phyloP scores from a whole-genome alignment of 2,329 filamentous ascomycete genomes.

The Alternaria rosae region DNA sequence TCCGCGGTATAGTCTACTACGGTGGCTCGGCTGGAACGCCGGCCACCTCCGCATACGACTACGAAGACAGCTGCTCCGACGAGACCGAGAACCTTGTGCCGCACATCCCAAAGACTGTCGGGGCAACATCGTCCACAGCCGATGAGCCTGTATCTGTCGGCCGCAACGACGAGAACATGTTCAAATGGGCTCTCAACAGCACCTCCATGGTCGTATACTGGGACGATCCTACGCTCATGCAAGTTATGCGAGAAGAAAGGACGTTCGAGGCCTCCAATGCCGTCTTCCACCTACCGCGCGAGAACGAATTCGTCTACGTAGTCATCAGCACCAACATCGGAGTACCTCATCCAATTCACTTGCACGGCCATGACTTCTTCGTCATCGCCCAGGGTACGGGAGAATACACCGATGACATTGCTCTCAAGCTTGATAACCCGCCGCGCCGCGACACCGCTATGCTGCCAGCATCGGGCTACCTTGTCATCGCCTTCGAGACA shows the following conservation, averaged over 20 bases:
- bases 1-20: slow-evolving; percentile 51
- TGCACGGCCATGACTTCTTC: slow-evolving; percentile 46
- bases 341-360: slow-evolving; percentile 44
- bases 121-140: slow-evolving; percentile 13
- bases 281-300: slow-evolving; percentile 31
- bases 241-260: slow-evolving; percentile 44
- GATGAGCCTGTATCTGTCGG: slow-evolving; percentile 42
- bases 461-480: slow-evolving; percentile 39
- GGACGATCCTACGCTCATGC: slow-evolving; percentile 49
- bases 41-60: slow-evolving; percentile 43
- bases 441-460: slow-evolving; percentile 44
- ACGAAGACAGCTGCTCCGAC: slow-evolving; percentile 48
- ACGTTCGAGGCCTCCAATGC: slow-evolving; percentile 43
- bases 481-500: slow-evolving; percentile 46
- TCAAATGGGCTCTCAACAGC: slow-evolving; percentile 53
- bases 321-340: slow-evolving; percentile 49
- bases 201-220: slow-evolving; percentile 51
- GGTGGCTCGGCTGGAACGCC: slow-evolving; percentile 37
- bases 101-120: slow-evolving; percentile 45
- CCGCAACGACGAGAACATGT: slow-evolving; percentile 45
- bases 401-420: slow-evolving; percentile 18
- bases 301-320: slow-evolving; percentile 50
- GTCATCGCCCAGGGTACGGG: slow-evolving; percentile 40
- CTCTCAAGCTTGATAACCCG: slow-evolving; percentile 41
- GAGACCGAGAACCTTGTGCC: slow-evolving; percentile 41